phyloP scores from a whole-genome alignment of 768 basidiomycete species.

The Boletus pseudopeckii region DNA sequence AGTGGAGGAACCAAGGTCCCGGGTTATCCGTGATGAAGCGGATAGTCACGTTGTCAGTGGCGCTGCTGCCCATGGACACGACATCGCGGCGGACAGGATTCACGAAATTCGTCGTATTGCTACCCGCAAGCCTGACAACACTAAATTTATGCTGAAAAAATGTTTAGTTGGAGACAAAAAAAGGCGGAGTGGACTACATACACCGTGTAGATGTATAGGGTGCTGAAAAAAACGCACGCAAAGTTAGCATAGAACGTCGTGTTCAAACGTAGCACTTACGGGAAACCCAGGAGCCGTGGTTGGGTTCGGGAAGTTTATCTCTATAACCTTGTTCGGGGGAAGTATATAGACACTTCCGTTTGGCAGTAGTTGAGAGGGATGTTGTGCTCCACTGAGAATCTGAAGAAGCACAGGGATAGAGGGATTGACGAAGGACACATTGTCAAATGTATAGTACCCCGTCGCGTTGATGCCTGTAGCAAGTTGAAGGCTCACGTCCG shows the following conservation, averaged over 20 bases:
- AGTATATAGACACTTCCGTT: slow-evolving; percentile 46
- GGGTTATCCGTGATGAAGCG: slow-evolving; percentile 65
- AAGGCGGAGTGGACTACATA: slow-evolving; percentile 15
- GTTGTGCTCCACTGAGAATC: slow-evolving; percentile 50
- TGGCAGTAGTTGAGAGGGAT: slow-evolving; percentile 47
- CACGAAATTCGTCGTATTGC: slow-evolving; percentile 30
- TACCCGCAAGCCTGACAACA: slow-evolving; percentile 35
- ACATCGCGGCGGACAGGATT: slow-evolving; percentile 38
- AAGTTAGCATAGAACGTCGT: background rate
- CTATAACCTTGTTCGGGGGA: slow-evolving; percentile 42
- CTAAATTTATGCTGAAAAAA: slow-evolving; percentile 32
- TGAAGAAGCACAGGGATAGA: slow-evolving; percentile 54
- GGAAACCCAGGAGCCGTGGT: slow-evolving; percentile 26
- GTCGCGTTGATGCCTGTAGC: background rate
- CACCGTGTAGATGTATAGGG: slow-evolving; percentile 42
- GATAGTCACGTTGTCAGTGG: slow-evolving; percentile 48
- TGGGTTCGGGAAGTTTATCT: slow-evolving; percentile 42
- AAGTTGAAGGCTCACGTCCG: slow-evolving; percentile 37
- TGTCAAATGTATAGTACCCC: slow-evolving; percentile 24
- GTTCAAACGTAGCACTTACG: slow-evolving; percentile 18
- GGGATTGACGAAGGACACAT: slow-evolving; percentile 36
- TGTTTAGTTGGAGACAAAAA: background rate
- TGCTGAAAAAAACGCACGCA: slow-evolving; percentile 22
- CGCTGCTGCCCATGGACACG: slow-evolving; percentile 20
- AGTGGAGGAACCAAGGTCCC: slow-evolving; percentile 58